Conservation (phyloP, 331 rosid species). For the Malus hybrid region DNA sequence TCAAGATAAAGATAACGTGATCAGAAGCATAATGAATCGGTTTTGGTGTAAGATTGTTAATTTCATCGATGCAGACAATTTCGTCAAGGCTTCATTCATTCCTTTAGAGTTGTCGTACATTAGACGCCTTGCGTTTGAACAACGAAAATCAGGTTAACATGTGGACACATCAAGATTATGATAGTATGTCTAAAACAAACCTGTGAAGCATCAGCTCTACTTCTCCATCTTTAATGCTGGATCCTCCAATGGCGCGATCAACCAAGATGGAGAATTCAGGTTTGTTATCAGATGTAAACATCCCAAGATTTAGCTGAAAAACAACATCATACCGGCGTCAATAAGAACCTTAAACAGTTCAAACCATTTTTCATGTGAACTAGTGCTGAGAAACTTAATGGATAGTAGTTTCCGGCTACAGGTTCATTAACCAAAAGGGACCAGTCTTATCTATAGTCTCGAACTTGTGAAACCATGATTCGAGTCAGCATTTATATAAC, state of each 20-base stretch:
- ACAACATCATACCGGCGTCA: not conserved
- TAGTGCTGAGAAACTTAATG: slow-evolving; percentile 34
- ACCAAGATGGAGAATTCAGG: slow-evolving; percentile 74
- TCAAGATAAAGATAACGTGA: not conserved
- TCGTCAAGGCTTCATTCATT: slow-evolving; percentile 79
- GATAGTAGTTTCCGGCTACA: slow-evolving; percentile 85
- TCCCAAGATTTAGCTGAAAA: slow-evolving; percentile 78
- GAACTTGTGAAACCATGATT: slow-evolving; percentile 42
- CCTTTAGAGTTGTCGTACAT: slow-evolving; percentile 56
- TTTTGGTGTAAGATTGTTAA: not conserved
- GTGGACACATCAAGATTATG: not conserved
- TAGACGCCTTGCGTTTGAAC: slow-evolving; percentile 42
- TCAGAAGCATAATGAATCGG: not conserved
- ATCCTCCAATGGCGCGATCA: slow-evolving; percentile 81
- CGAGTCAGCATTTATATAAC: not conserved
- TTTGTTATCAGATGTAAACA: slow-evolving; percentile 49
- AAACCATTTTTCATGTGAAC: not conserved
- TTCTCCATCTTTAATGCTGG: slow-evolving; percentile 74
- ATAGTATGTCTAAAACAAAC: slow-evolving; percentile 22
- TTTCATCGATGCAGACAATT: slow-evolving; percentile 34
- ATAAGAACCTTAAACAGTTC: not conserved
- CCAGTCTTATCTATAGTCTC: slow-evolving; percentile 74
- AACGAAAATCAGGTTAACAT: not conserved
- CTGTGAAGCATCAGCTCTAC: slow-evolving; percentile 85
- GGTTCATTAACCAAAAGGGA: slow-evolving; percentile 65